These are phyloP conservation scores for Penicillium flavigenum DNA, from an alignment of 495 filamentous ascomycete genomes.

Conservation along the genomic window DNA sequence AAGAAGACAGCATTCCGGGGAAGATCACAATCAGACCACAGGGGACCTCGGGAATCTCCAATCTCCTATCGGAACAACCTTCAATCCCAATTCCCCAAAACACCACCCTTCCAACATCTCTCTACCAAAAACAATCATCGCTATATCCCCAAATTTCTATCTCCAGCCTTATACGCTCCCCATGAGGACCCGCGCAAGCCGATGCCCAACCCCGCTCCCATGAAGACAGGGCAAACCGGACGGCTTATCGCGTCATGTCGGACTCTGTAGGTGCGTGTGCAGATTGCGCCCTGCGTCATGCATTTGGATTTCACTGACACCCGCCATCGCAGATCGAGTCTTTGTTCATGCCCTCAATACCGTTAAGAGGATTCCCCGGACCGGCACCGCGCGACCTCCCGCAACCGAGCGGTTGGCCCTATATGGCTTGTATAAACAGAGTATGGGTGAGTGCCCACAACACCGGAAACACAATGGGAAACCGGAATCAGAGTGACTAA, in stretches of 20 bases:
- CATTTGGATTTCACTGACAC: not conserved
- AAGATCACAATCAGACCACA: conserved; percentile 1
- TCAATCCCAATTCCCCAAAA: not conserved
- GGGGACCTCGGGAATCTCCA: conserved; percentile 3
- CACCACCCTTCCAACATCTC: conserved; percentile 1
- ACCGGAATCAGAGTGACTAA: conserved; percentile 5
- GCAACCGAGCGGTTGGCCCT: conserved; percentile 80
- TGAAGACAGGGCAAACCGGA: conserved; percentile 35
- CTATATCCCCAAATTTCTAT: not conserved
- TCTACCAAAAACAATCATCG: not conserved
- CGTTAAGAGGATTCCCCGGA: conserved; percentile 94
- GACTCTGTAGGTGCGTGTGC: conserved; percentile 55
- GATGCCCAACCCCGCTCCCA: conserved; percentile 38
- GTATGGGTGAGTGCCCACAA: conserved; percentile 62
- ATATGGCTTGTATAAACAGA: conserved; percentile 98
- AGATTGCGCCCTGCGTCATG: not conserved
- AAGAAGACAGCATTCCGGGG: not conserved
- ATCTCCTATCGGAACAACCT: not conserved
- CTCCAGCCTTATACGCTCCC: conserved; percentile 12
- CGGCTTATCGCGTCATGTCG: conserved; percentile 45
- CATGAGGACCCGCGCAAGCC: conserved; percentile 29
- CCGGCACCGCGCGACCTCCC: conserved; percentile 83
- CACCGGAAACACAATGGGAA: not conserved
- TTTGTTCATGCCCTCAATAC: conserved; percentile 99
- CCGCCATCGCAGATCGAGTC: conserved; percentile 69